A percentile compares a stretch with the other conserved stretches of the same genome.
phyloP scores from a whole-genome alignment of 129 eudicot species.

The Scalesia atractyloides region DNA sequence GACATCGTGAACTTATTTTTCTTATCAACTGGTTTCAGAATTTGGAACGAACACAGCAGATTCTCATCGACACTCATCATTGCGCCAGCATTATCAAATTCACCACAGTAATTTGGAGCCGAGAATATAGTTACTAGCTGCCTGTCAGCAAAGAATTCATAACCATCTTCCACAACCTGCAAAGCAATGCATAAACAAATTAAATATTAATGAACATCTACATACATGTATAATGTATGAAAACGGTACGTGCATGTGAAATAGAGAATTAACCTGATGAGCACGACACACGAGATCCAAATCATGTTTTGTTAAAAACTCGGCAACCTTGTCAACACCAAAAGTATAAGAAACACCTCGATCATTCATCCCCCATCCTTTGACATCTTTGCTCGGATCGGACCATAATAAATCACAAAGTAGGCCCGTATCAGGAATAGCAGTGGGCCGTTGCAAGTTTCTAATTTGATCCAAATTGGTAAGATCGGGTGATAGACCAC shows the following conservation, averaged over 20 bases:
- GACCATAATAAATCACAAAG: conserved; percentile 94
- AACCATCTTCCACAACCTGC: conserved; percentile 94
- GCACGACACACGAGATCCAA: conserved; percentile 94
- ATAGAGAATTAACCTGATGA: conserved; percentile 55
- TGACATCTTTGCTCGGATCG: conserved; percentile 81
- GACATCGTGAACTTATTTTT: conserved; percentile 74
- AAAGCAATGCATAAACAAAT: neutral
- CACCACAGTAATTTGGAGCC: conserved; percentile 89
- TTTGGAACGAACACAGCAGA: conserved; percentile 86
- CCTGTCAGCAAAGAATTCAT: conserved; percentile 89
- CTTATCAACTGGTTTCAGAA: conserved; percentile 84
- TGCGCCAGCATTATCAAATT: conserved; percentile 91
- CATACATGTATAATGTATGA: no score
- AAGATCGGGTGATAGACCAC: conserved; percentile 92
- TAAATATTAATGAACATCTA: neutral
- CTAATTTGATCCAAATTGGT: conserved; percentile 68
- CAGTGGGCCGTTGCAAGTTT: conserved; percentile 76
- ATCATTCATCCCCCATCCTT: conserved; percentile 97
- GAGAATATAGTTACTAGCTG: conserved; percentile 83
- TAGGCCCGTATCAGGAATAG: conserved; percentile 82
- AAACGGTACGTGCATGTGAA: no score
- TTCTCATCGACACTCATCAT: conserved; percentile 86
- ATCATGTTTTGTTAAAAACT: conserved; percentile 74
- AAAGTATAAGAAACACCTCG: conserved; percentile 90
- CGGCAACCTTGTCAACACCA: conserved; percentile 87